Evolutionary conservation across 169 alveolate species (phyloP), one percentile per base, ranked within the genome.

Genomic region (Plasmodium knowlesi): DNA sequence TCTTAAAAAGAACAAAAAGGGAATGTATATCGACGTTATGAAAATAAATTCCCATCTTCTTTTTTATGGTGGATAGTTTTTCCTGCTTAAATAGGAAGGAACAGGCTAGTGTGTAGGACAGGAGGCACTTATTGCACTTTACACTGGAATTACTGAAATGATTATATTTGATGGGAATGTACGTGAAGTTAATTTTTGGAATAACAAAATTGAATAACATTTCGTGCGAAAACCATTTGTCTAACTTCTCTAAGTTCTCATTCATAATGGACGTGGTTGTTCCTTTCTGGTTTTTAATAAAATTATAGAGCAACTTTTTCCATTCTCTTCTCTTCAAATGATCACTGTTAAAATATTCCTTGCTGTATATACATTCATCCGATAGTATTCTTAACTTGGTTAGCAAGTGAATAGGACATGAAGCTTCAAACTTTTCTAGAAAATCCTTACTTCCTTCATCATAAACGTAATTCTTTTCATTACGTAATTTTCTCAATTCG

Each of bases 191-290:
- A 19, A 89, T 79, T 32, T 89, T 78, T 22, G 94, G 94, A 57
- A 89, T 39, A 4, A 89, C 90, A 43, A 89, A 37, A 89, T 89
- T 89, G 46, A 89, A 89, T 89, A 89, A 22, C 88, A 89, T 89
- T 30, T 89, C 94, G 73, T 89, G 89, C 3, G 94, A 73, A 89
- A 89, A 89, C 94, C 94, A 89, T 78, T 28, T 89, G n/a, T 80
- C 83, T 22, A 76, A 37, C 71, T 86, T 86, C 12, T 86, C 93
- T 57, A 86, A 50, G 54, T 86, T 86, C 32, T 86, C 93, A 86
- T 86, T 84, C 12, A 74, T 6, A 12, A 86, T 30, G 70, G 84
- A 76, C 0, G 76, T 25, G 22, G 37, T 32, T 22, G 43, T 25
- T 25, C 84, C 94, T 89, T 89, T 79, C 37, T 25, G 67, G 25